Conservation (phyloP, 139 green algal species). For the Tetratostichococcus sp. region DNA sequence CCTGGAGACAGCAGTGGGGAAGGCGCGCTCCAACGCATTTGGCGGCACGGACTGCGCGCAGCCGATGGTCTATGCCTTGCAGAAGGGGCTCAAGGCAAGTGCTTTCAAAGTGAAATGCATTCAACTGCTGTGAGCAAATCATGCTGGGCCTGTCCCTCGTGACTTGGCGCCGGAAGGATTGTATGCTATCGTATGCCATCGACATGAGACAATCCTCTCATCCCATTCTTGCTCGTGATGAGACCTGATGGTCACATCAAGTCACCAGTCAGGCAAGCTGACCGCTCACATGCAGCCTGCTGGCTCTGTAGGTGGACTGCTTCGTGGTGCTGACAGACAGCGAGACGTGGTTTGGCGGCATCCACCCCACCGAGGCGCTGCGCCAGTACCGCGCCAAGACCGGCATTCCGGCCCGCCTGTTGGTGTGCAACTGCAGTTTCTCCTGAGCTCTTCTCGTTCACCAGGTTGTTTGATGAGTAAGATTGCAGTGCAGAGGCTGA, state of each 20-base stretch:
- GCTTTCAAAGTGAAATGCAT: too few relatives aligned
- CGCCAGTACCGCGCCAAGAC: constrained; percentile 5
- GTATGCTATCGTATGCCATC: too few relatives aligned
- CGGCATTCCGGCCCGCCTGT: constrained; percentile 6
- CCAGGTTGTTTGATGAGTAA: too few relatives aligned
- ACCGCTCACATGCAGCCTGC: too few relatives aligned
- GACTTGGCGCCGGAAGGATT: too few relatives aligned
- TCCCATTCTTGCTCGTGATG: too few relatives aligned
- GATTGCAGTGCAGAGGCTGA: too few relatives aligned
- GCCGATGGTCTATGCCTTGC: constrained; percentile 18
- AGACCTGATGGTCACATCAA: too few relatives aligned
- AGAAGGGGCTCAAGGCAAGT: constrained; percentile 1
- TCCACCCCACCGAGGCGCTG: constrained; percentile 14
- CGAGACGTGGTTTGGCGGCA: constrained; percentile 13
- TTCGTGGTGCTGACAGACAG: constrained; percentile 29
- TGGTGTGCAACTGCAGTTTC: constrained; percentile 8
- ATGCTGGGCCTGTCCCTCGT: too few relatives aligned
- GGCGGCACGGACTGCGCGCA: constrained; percentile 26
- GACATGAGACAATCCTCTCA: too few relatives aligned
- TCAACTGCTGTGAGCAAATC: too few relatives aligned
- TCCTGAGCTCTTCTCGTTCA: not conserved
- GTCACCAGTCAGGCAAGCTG: too few relatives aligned
- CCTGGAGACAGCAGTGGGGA: not conserved
- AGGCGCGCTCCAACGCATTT: not conserved
- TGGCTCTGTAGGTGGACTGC: constrained; percentile 13